Percentiles rank a stretch among this genome's conserved stretches.
These are phyloP conservation scores for Pichia occidentalis DNA, from an alignment of 805 yeast species.

Conservation along the genomic window DNA sequence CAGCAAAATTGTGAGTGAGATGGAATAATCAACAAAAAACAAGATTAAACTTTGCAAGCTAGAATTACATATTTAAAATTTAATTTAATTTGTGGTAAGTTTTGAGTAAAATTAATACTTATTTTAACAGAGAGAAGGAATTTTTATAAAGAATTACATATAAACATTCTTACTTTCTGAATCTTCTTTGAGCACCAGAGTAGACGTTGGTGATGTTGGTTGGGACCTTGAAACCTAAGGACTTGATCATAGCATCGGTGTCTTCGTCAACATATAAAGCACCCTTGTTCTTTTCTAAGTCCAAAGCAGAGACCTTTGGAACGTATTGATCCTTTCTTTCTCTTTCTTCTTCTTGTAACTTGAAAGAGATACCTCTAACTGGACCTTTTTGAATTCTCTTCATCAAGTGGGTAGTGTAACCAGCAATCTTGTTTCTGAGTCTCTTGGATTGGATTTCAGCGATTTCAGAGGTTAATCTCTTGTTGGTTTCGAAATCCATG, in stretches of 20 bases:
- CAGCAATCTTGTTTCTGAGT: slow-evolving; percentile 99
- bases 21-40: slow-evolving; percentile 9
- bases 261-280: slow-evolving; percentile 95
- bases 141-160: slow-evolving; percentile 8
- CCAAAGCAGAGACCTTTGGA: slow-evolving; percentile 99
- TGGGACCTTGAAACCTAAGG: slow-evolving; percentile 88
- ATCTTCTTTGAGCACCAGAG: slow-evolving; percentile 80
- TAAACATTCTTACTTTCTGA: slow-evolving; percentile 62
- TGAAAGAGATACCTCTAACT: slow-evolving; percentile 99
- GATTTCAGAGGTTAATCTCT: slow-evolving; percentile 97
- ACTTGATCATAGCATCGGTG: slow-evolving; percentile 90
- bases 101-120: slow-evolving; percentile 1
- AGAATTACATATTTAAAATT: background rate
- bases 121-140: slow-evolving; percentile 10
- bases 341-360: slow-evolving; percentile 99
- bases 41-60: background rate
- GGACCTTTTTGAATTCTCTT: slow-evolving; percentile 99
- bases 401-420: slow-evolving; percentile 99
- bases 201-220: slow-evolving; percentile 80
- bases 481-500: slow-evolving; percentile 99
- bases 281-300: slow-evolving; percentile 92
- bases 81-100: background rate
- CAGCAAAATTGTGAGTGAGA: slow-evolving; percentile 31
- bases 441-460: slow-evolving; percentile 99
- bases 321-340: slow-evolving; percentile 99